Conservation (phyloP, 305 asterid species). For the Rubia balearica region DNA sequence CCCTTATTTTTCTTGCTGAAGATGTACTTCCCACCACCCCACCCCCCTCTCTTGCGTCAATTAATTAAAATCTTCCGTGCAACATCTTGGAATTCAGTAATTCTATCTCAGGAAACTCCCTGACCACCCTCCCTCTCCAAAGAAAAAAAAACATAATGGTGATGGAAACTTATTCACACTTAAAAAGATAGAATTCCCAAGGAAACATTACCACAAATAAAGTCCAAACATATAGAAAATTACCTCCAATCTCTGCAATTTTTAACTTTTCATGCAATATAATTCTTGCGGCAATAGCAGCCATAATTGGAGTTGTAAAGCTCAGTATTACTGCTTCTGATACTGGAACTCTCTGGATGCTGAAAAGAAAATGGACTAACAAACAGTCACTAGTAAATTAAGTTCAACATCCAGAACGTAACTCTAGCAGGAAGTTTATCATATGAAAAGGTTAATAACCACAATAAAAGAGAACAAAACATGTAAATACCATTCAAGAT, state of each 20-base stretch:
- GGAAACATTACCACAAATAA: neutral
- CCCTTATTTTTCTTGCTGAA: neutral
- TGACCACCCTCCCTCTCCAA: neutral
- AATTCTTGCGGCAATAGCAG: slow-evolving; percentile 29
- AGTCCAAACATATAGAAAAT: slow-evolving; percentile 3
- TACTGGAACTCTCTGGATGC: slow-evolving; percentile 33
- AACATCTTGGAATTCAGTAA: neutral
- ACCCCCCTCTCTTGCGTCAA: too few relatives aligned
- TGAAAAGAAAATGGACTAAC: slow-evolving; percentile 24
- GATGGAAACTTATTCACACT: neutral
- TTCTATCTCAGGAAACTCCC: neutral
- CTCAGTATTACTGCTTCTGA: slow-evolving; percentile 31
- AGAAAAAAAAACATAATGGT: neutral
- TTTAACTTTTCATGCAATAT: slow-evolving; percentile 33
- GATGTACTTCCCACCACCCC: too few relatives aligned
- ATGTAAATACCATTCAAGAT: neutral
- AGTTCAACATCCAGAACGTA: slow-evolving; percentile 14
- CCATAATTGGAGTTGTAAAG: slow-evolving; percentile 36
- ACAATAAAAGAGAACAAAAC: slow-evolving; percentile 9
- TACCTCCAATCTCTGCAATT: slow-evolving; percentile 39
- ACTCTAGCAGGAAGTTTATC: neutral
- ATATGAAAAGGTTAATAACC: neutral
- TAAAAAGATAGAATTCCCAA: neutral
- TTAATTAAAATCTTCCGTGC: neutral
- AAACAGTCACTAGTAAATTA: slow-evolving; percentile 24